Evolutionary conservation across 2,329 filamentous ascomycete genomes (phyloP), one percentile per base, ranked within the genome.

Genomic region (Botryotinia narcissicola): DNA sequence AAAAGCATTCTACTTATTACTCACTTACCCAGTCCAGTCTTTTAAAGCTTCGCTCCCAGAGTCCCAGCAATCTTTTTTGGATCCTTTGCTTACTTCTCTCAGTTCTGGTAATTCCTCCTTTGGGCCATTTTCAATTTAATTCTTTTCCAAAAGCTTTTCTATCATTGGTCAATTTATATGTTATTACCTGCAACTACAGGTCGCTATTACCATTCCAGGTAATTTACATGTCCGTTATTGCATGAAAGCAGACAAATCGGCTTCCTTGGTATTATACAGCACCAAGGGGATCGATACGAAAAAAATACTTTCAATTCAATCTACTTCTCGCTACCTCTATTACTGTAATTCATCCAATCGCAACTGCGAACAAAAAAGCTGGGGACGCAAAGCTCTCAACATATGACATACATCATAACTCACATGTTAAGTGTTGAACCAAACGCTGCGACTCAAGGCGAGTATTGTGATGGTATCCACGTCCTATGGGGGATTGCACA

Each of bases 251-350:
- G 70, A 44, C 46, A 54, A 71, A 54, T 67, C 61, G 61, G 60
- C 60, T 62, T 72, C 61, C 70, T 67, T 72, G 60, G 70, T 67
- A 66, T 71, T 46, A 71, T 71, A 59, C 69, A 71, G 54, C 37
- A 64, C 32, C 57, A 51, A 66, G 69, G 69, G 69, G 46, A 42
- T 44, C 44, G 35, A 71, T 51, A 32, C 42, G 44, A 71, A 44
- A 29, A 14, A 29, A 25, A 42, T 42, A 42, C 25, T 14, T 25
- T 71, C 69, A 7, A 35, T 71, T 51, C 32, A 63, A 63, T 40
- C 40, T 46, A 32, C 40, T 37, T 40, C 57, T 51, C 42, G 42
- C 57, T 63, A 46, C 9, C 18, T 40, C 42, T 4, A n/a, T 40
- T 40, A 40, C 64, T 29, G 20, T 42, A 42, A 18, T 61, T 32